Conservation (phyloP, 1,284 basidiomycete genomes). For the Meira miltonrushii region DNA sequence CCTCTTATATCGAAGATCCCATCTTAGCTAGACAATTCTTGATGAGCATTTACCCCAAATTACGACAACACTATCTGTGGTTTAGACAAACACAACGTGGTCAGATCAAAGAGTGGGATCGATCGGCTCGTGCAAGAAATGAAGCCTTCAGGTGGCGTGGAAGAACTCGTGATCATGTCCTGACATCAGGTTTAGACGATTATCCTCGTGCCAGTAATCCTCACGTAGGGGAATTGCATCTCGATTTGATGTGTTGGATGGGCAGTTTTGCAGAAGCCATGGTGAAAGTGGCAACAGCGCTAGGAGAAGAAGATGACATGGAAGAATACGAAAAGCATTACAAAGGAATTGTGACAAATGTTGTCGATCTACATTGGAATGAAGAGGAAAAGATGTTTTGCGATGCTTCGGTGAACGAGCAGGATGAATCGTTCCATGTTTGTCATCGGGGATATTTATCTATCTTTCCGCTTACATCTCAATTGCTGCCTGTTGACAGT, state of each 20-base stretch:
- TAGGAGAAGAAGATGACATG: constrained; percentile 75
- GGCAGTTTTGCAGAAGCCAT: constrained; percentile 61
- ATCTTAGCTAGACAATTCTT: constrained; percentile 63
- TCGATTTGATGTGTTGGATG: constrained; percentile 92
- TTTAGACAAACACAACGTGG: constrained; percentile 80
- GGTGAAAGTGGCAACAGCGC: constrained; percentile 40
- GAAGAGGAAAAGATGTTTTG: constrained; percentile 86
- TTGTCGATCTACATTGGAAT: constrained; percentile 90
- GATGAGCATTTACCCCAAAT: constrained; percentile 70
- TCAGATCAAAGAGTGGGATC: constrained; percentile 81
- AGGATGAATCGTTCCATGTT: constrained; percentile 70
- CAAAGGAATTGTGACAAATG: constrained; percentile 71
- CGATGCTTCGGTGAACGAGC: constrained; percentile 74
- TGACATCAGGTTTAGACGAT: constrained; percentile 91
- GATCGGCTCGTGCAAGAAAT: constrained; percentile 71
- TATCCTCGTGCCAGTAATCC: constrained; percentile 77
- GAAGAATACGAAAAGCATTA: constrained; percentile 71
- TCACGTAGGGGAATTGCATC: constrained; percentile 81
- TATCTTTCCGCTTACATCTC: constrained; percentile 80
- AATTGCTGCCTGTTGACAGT: constrained; percentile 64
- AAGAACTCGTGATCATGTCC: constrained; percentile 74
- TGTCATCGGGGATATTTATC: constrained; percentile 90
- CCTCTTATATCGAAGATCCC: constrained; percentile 51
- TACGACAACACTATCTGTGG: constrained; percentile 89
- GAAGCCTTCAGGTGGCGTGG: constrained; percentile 93